Base-by-base conservation (phyloP, 192 early-diverging fungal genomes). In the Gigaspora rosea region DNA sequence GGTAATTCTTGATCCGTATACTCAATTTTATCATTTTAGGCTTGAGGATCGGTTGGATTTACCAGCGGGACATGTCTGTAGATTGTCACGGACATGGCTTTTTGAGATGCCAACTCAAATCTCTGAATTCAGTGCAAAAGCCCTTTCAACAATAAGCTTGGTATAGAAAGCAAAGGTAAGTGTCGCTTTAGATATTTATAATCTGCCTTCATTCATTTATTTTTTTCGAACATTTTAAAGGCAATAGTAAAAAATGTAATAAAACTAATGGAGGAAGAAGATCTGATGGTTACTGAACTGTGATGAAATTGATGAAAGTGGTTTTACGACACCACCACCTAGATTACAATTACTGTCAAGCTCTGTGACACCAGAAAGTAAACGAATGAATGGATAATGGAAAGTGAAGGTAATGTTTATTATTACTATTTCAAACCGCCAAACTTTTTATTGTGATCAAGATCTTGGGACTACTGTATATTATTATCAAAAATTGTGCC, bases 91-190 rank as follows among this genome's bases (percentile, higher is more conserved):
- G 41, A 76, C 74, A 65, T 7, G 18, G 13, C 7, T 65, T 35
- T 48, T 76, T 61, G 47, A 49, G 1, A 76, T 76, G 18, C 74
- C 74, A 27, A 50, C 74, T 4, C 8, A 75, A 2, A 59, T 59
- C 7, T 32, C 27, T 16, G 74, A 76, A 62, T 75, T 76, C 49
- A 41, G 74, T 16, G 11, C 11, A 16, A 76, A 76, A 51, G 74
- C 13, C 12, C 33, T 75, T 56, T 61, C 18, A 32, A 51, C 18
- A 47, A 75, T 75, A 46, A 50, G 20, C 46, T 64, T 76, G 61
- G 61, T 46, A 41, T 76, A 61, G 74, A 76, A 76, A 52, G 59
- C 73, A 63, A 75, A 75, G 16, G 73, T 75, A 61, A 51, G 1
- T 13, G 50, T 51, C 18, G 2, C 52, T 54, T 54, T 54, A 54